Evolutionary conservation across 139 green algal species (phyloP), one percentile per base, ranked within the genome.

Genomic region (Volvox africanus): DNA sequence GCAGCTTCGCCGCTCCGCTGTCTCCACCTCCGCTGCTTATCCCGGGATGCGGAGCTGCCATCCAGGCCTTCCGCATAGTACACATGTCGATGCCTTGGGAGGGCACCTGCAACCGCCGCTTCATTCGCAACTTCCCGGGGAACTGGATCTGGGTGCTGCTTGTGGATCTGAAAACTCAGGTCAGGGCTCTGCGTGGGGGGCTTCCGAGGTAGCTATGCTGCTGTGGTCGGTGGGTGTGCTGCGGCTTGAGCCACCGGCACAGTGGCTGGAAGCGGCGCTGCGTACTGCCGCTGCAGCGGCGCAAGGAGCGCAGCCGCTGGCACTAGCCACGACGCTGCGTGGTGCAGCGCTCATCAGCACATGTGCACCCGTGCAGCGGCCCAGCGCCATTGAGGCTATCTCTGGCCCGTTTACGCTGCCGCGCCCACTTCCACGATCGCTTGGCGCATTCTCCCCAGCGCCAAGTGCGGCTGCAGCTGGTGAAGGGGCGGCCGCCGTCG

Each of bases 181-280:
- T 73, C 24, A 2, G 21, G 65, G 65, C 16, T 28, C 26, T 17
- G 22, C 35, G 0, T 32, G 28, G 24, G 36, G 37, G 18, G 33
- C 85, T 9, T n/a, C 30, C n/a, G 86, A 90, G 73, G 2, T 90
- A 22, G 86, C 73, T 0, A 90, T 90, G 86, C 50, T 90, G 86
- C 30, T 90, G n/a, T 90, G 86, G 86, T 90, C 86, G 50, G 86
- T 90, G 30, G 50, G 36, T 6, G 9, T 5, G 50, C 86, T 84
- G 73, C 16, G 50, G 21, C 86, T 83, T 18, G 0, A 2, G 30
- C 86, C 86, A n/a, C 86, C 86, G 73, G 11, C 5, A 2, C 1
- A 17, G 0, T 90, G 86, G 86, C 30, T 83, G 73, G 26, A 84
- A 24, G 73, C 69, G 5, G 86, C 86, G 71, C 86, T 90, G 86